Base-by-base conservation (phyloP, 2,329 filamentous ascomycete genomes). In the Penicillium sp. region DNA sequence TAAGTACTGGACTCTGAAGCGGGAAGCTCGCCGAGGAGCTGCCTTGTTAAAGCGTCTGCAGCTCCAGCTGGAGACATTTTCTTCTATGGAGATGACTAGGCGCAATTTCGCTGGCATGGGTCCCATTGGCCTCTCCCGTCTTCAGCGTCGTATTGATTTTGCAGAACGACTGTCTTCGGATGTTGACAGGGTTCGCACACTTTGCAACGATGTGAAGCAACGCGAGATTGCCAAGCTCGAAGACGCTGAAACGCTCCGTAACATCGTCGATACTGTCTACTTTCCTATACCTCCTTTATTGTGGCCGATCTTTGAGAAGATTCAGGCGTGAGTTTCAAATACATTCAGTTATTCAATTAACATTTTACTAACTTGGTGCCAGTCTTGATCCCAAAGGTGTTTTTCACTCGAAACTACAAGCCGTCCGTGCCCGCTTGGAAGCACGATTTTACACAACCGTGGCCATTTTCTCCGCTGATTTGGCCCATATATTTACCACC, bases 31-130 rank as follows among this genome's bases (percentile, higher is more conserved):
- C 33, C 83, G 94, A 58, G 94, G 94, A 47, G 94, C 94, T 28
- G 91, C 94, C 3, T 79, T 99, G 55, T 81, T 99, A 59, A 97
- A 97, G 75, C 86, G 94, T 35, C 80, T 99, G 20, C 94, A 99
- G 71, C 77, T 97, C 57, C 92, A 97, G 71, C 89, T 97, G 81
- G 93, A 97, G 72, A 90, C 91, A 0, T 99, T 97, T 72, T 93
- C 93, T 6, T 96, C 91, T 0, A 96, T 97, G 88, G 94, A 99
- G 74, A 87, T 99, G 62, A 97, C 94, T 2, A 84, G 94, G 52
- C 88, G 94, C 58, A 93, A 97, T 72, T 99, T 97, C 73, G 89
- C 89, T n/a, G 88, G 89, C 38, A 96, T 97, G 90, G 94, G 94
- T 6, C 86, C 89, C 42, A 86, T 85, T 47, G 94, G 94, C 55